Percentiles rank a stretch among this genome's conserved stretches.
phyloP scores from a whole-genome alignment of 2,329 filamentous ascomycete species.

The Lecanosticta acicola region DNA sequence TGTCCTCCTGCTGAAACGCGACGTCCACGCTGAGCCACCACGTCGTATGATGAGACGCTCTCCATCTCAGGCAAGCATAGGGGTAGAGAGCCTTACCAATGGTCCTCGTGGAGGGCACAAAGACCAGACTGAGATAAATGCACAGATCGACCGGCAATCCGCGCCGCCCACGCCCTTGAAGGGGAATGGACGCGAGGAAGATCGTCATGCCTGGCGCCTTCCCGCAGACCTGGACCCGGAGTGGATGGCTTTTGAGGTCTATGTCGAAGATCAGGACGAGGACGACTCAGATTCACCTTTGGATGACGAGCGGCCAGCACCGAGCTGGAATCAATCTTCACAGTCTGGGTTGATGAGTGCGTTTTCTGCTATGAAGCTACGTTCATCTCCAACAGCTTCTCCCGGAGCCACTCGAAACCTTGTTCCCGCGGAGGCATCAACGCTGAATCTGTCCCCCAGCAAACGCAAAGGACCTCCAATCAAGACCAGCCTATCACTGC shows the following conservation, averaged over 20 bases:
- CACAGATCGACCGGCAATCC: conserved; percentile 42
- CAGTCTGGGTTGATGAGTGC: conserved; percentile 36
- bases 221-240: conserved; percentile 69
- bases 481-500: conserved; percentile 66
- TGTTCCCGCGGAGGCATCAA: conserved; percentile 16
- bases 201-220: conserved; percentile 8
- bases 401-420: conserved; percentile 14
- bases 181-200: neutral
- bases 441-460: conserved; percentile 27
- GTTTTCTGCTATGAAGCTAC: conserved; percentile 45
- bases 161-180: conserved; percentile 16
- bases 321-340: conserved; percentile 28
- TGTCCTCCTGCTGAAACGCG: conserved; percentile 67
- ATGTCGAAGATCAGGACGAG: conserved; percentile 53
- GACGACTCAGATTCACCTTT: conserved; percentile 43
- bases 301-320: conserved; percentile 9
- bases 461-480: conserved; percentile 37
- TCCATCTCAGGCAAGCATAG: conserved; percentile 12
- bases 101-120: conserved; percentile 20
- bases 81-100: conserved; percentile 12
- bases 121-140: conserved; percentile 43
- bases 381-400: conserved; percentile 17
- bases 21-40: conserved; percentile 58
- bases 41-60: conserved; percentile 49
- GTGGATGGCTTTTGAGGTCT: conserved; percentile 89